A percentile compares a stretch with the other conserved stretches of the same genome.
Conservation (phyloP, 305 asterid genomes). For the Fraxinus paxiana region DNA sequence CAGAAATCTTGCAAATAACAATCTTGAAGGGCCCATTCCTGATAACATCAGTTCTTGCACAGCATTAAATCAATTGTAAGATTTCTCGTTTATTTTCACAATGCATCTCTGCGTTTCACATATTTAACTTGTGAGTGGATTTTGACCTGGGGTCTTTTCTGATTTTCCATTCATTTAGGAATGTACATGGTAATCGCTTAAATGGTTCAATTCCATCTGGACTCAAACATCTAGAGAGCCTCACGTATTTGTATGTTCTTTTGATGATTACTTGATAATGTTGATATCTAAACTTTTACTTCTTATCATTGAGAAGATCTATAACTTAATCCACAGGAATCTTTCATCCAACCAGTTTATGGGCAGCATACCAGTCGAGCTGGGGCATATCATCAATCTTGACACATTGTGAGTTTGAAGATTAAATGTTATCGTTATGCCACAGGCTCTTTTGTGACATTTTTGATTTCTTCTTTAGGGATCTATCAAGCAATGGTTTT, state of each 20-base stretch:
- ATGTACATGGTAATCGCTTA: constrained; percentile 78
- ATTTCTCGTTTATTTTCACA: background rate
- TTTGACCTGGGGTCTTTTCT: background rate
- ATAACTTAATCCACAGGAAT: constrained; percentile 48
- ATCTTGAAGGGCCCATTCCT: constrained; percentile 85
- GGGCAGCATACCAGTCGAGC: constrained; percentile 68
- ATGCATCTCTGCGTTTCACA: background rate
- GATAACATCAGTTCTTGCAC: constrained; percentile 91
- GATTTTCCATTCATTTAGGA: constrained; percentile 35
- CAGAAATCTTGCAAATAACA: constrained; percentile 84
- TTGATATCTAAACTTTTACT: background rate
- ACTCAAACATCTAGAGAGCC: constrained; percentile 76
- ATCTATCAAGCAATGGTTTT: constrained; percentile 76
- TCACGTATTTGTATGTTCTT: constrained; percentile 73
- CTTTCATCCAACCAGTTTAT: constrained; percentile 73
- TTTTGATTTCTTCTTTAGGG: constrained; percentile 39
- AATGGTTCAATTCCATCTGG: constrained; percentile 89
- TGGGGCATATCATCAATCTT: constrained; percentile 83
- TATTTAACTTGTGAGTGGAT: background rate
- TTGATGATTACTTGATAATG: background rate
- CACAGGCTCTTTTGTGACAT: constrained; percentile 12
- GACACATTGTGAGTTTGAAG: constrained; percentile 72
- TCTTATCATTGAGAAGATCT: constrained; percentile 3
- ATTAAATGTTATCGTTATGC: background rate
- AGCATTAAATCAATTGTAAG: constrained; percentile 89